These are phyloP conservation scores for Dendrobium catenatum DNA, from an alignment of 106 monocot genomes.

Conservation along the genomic window DNA sequence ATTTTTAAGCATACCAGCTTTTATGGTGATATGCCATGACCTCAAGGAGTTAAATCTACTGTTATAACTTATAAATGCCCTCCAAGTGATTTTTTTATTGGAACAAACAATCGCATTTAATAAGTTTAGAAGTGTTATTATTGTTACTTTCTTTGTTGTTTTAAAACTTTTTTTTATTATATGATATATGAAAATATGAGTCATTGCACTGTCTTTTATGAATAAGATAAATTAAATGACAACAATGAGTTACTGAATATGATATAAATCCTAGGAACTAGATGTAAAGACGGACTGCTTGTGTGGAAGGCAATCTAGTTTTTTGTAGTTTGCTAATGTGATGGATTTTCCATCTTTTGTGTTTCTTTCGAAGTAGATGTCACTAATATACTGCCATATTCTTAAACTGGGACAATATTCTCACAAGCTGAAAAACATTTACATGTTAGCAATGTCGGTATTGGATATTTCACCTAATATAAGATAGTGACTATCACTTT, in stretches of 20 bases:
- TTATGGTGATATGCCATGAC: background rate
- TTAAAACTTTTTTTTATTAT: background rate
- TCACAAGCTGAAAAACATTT: background rate
- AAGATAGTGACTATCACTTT: background rate
- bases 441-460: background rate
- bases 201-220: background rate
- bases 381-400: background rate
- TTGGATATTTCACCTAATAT: background rate
- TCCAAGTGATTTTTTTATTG: background rate
- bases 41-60: background rate
- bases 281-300: background rate
- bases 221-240: background rate
- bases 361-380: background rate
- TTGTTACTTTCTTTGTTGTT: background rate
- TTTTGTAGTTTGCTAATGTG: background rate
- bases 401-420: background rate
- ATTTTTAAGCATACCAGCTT: background rate
- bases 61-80: background rate
- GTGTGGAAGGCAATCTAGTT: background rate
- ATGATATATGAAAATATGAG: background rate
- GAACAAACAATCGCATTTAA: background rate
- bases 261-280: background rate
- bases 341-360: background rate
- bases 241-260: background rate
- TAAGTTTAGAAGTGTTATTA: background rate